These are phyloP conservation scores for Candida sanyaensis DNA, from an alignment of 1,139 yeast genomes.

Conservation along the genomic window DNA sequence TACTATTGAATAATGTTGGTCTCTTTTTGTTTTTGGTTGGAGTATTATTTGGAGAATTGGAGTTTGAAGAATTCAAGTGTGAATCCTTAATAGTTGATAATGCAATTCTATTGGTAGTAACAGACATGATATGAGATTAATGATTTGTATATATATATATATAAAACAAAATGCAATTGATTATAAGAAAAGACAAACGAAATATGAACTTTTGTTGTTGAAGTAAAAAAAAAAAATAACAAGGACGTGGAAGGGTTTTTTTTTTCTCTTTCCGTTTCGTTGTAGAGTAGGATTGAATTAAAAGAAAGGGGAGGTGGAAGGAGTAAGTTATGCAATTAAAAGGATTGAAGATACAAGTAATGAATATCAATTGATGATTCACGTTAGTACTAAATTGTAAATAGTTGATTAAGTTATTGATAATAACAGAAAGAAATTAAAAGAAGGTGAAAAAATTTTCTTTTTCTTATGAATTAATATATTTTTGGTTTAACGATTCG, in stretches of 20 bases:
- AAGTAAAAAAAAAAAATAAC: too few relatives aligned
- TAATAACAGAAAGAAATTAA: not conserved
- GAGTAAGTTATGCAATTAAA: too few relatives aligned
- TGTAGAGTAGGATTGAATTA: not conserved
- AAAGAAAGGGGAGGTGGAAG: not conserved
- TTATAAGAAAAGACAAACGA: not conserved
- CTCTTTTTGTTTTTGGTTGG: slow-evolving; percentile 8
- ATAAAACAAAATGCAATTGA: not conserved
- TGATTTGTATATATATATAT: not conserved
- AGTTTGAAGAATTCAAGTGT: slow-evolving; percentile 26
- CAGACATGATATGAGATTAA: slow-evolving; percentile 10
- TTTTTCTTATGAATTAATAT: not conserved
- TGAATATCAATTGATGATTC: too few relatives aligned
- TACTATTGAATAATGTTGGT: slow-evolving; percentile 6
- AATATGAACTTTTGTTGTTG: too few relatives aligned
- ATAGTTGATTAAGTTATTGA: too few relatives aligned
- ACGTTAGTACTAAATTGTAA: too few relatives aligned
- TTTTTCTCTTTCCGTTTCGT: not conserved
- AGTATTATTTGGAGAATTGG: slow-evolving; percentile 9
- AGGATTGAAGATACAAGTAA: too few relatives aligned
- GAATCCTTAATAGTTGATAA: slow-evolving; percentile 39
- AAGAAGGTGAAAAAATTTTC: not conserved
- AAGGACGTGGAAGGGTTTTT: not conserved
- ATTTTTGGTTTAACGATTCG: not conserved
- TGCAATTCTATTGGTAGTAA: slow-evolving; percentile 31